These are phyloP conservation scores for Rutstroemia sp. DNA, from an alignment of 2,329 filamentous ascomycete species.

Conservation along the genomic window DNA sequence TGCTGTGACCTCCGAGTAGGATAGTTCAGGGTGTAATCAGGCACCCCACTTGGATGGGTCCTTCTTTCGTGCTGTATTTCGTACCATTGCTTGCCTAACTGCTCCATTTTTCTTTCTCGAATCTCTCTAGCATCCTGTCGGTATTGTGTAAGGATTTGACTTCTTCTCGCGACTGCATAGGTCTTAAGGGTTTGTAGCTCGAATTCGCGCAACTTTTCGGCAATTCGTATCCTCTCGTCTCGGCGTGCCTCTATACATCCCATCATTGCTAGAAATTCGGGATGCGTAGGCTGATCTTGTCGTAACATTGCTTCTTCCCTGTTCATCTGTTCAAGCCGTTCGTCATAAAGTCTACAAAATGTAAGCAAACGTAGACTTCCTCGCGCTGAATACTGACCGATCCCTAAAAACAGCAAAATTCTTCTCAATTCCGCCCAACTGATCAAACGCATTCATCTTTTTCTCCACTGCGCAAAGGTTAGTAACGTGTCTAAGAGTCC, in stretches of 20 bases:
- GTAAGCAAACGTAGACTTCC: constrained; percentile 17
- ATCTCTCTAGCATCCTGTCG: constrained; percentile 80
- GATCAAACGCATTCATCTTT: constrained; percentile 73
- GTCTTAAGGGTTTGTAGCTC: constrained; percentile 66
- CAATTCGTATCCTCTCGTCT: constrained; percentile 69
- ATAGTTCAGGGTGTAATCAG: constrained; percentile 76
- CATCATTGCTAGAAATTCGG: constrained; percentile 85
- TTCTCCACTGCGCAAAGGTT: constrained; percentile 53
- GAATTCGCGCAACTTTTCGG: constrained; percentile 66
- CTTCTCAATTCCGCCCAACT: constrained; percentile 73
- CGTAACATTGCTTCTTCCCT: constrained; percentile 56
- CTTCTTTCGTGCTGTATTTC: constrained; percentile 85
- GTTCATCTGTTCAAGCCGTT: constrained; percentile 76
- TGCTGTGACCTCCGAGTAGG: constrained; percentile 70
- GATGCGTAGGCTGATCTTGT: constrained; percentile 64
- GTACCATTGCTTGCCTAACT: constrained; percentile 84
- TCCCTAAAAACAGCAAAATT: constrained; percentile 84
- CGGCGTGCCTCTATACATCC: constrained; percentile 76
- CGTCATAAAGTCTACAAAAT: constrained; percentile 67
- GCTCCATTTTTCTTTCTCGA: constrained; percentile 70
- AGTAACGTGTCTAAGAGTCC: constrained; percentile 11
- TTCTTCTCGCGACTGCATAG: constrained; percentile 71
- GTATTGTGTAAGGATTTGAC: constrained; percentile 84
- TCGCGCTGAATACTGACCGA: constrained; percentile 43
- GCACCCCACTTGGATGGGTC: constrained; percentile 67